Evolutionary conservation across 2,329 filamentous ascomycete genomes (phyloP).

Genomic region (Alternaria sp.): DNA sequence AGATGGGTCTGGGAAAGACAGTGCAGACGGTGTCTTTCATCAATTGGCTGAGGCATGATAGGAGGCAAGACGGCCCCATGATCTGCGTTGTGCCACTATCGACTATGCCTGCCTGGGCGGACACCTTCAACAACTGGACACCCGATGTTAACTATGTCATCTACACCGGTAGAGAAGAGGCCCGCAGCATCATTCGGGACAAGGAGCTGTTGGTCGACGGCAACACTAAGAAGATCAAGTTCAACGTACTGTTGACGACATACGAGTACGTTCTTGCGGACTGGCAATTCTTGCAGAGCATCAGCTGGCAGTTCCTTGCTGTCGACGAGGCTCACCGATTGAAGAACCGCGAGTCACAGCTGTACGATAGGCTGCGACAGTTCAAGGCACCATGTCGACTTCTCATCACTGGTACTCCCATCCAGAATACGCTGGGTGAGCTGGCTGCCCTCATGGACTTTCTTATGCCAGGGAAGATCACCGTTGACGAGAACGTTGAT

Average conservation of each 20-base stretch:
- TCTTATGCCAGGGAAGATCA: slow-evolving; percentile 90
- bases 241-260: slow-evolving; percentile 96
- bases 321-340: slow-evolving; percentile 97
- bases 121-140: slow-evolving; percentile 96
- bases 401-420: slow-evolving; percentile 94
- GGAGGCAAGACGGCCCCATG: slow-evolving; percentile 91
- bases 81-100: slow-evolving; percentile 97
- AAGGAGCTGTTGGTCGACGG: slow-evolving; percentile 88
- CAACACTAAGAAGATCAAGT: slow-evolving; percentile 89
- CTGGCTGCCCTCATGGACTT: slow-evolving; percentile 94
- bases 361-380: slow-evolving; percentile 84
- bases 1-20: slow-evolving; percentile 98
- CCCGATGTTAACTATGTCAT: slow-evolving; percentile 97
- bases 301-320: slow-evolving; percentile 97
- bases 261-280: slow-evolving; percentile 96
- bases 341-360: slow-evolving; percentile 94
- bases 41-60: slow-evolving; percentile 93
- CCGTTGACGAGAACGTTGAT: slow-evolving; percentile 92
- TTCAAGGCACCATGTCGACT: slow-evolving; percentile 90
- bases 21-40: slow-evolving; percentile 97
- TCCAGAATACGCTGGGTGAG: slow-evolving; percentile 96
- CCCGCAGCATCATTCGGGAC: slow-evolving; percentile 86
- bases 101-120: slow-evolving; percentile 97
- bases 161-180: slow-evolving; percentile 88
- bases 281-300: slow-evolving; percentile 80